Conservation (phyloP, 176 grass and related monocot genomes). For the Miscanthus lutarioriparius region DNA sequence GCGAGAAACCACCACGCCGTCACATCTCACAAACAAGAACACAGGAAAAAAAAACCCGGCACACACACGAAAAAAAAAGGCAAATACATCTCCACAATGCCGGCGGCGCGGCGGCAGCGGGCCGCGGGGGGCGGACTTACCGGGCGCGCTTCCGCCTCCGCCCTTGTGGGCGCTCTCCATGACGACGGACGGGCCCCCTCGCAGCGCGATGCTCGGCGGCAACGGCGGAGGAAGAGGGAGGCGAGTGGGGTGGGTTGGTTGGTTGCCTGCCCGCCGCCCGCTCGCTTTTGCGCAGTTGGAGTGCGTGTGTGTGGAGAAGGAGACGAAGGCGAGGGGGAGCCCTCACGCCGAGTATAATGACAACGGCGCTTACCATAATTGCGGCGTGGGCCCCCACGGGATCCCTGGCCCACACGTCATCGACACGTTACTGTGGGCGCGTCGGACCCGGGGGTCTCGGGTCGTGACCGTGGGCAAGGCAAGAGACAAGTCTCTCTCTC, state of each 20-base stretch:
- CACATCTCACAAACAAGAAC: conserved; percentile 4
- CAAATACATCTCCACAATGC: not conserved
- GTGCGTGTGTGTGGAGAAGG: not conserved
- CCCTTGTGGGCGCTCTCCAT: conserved; percentile 42
- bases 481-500: conserved; percentile 13
- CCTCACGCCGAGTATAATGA: conserved; percentile 18
- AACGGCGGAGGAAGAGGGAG: not conserved
- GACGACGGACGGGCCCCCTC: not conserved
- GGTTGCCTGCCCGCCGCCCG: not conserved
- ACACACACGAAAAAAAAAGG: not conserved
- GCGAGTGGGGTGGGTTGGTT: not conserved
- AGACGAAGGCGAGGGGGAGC: not conserved
- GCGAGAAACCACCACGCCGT: conserved; percentile 7
- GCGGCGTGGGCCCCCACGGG: not conserved
- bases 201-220: conserved; percentile 4
- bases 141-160: not conserved
- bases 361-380: not conserved
- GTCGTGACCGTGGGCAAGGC: not conserved
- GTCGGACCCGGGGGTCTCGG: not conserved
- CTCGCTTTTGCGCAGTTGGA: not conserved
- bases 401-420: not conserved
- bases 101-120: not conserved
- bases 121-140: too few relatives aligned
- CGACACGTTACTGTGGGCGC: not conserved
- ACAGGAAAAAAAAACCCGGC: fast-evolving